Percentiles rank a stretch among this genome's conserved stretches.
These are phyloP conservation scores for Clarireedia monteithiana DNA, from an alignment of 2,329 filamentous ascomycete species.

Conservation along the genomic window DNA sequence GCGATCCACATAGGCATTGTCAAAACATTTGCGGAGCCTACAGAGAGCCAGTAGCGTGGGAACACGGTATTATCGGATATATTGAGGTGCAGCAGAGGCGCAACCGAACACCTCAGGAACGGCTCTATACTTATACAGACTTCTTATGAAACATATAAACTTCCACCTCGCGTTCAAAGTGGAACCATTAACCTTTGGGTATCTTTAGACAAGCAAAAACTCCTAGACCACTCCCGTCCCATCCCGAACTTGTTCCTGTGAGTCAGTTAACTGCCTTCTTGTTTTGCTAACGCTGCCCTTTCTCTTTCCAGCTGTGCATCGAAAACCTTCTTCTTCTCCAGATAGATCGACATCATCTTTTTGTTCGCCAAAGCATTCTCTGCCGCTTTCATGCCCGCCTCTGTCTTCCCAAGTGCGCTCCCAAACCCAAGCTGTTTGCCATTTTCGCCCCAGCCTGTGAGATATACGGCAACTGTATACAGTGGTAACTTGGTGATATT, in stretches of 20 bases:
- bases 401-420: slow-evolving; percentile 57
- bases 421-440: slow-evolving; percentile 53
- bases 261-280: background rate
- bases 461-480: slow-evolving; percentile 55
- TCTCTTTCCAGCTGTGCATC: slow-evolving; percentile 31
- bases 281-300: slow-evolving; percentile 16
- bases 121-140: background rate
- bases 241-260: too few relatives aligned
- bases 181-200: background rate
- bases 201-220: background rate
- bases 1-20: slow-evolving; percentile 1
- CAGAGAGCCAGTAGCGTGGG: slow-evolving; percentile 3
- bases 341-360: slow-evolving; percentile 44
- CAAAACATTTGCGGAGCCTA: background rate
- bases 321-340: slow-evolving; percentile 38
- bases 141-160: background rate
- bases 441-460: slow-evolving; percentile 62
- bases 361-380: slow-evolving; percentile 55
- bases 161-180: background rate
- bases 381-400: slow-evolving; percentile 62
- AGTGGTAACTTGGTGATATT: slow-evolving; percentile 45
- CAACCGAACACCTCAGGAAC: slow-evolving; percentile 1
- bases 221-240: background rate
- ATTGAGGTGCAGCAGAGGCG: background rate
- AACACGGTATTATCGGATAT: slow-evolving; percentile 1